Evolutionary conservation across 1,139 yeast genomes (phyloP).

Genomic region (Candida neerlandica): DNA sequence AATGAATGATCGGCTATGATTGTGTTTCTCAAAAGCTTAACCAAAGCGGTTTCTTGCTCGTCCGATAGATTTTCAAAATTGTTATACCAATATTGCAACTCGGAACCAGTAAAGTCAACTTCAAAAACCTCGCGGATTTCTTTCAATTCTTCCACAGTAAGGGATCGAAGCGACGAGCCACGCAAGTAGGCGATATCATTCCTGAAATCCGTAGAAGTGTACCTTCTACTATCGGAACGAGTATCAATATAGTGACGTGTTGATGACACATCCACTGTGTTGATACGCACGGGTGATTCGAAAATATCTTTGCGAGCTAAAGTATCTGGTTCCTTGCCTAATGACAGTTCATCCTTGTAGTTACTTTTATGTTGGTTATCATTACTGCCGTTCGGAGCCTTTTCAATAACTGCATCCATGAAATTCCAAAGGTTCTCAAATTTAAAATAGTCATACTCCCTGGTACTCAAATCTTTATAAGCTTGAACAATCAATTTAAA

Average conservation of each 20-base stretch:
- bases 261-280: slow-evolving; percentile 15
- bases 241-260: slow-evolving; percentile 14
- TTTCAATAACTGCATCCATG: slow-evolving; percentile 35
- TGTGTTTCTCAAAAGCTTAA: slow-evolving; percentile 24
- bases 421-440: slow-evolving; percentile 42
- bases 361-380: background rate
- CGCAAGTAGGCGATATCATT: slow-evolving; percentile 29
- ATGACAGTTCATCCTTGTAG: background rate
- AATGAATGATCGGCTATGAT: slow-evolving; percentile 16
- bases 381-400: slow-evolving; percentile 9
- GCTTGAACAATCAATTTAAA: slow-evolving; percentile 36
- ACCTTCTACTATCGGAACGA: slow-evolving; percentile 12
- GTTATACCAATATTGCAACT: slow-evolving; percentile 10
- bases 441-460: slow-evolving; percentile 37
- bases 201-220: slow-evolving; percentile 29
- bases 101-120: background rate
- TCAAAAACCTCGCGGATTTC: slow-evolving; percentile 19
- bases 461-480: slow-evolving; percentile 36
- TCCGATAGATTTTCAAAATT: slow-evolving; percentile 10
- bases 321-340: slow-evolving; percentile 1
- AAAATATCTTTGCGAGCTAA: slow-evolving; percentile 29
- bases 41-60: slow-evolving; percentile 14
- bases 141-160: slow-evolving; percentile 22
- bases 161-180: slow-evolving; percentile 12
- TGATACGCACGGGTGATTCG: slow-evolving; percentile 41